A percentile compares a stretch with the other conserved stretches of the same genome.
These are phyloP conservation scores for Saposhnikovia divaricata DNA, from an alignment of 129 eudicot species.

Conservation along the genomic window DNA sequence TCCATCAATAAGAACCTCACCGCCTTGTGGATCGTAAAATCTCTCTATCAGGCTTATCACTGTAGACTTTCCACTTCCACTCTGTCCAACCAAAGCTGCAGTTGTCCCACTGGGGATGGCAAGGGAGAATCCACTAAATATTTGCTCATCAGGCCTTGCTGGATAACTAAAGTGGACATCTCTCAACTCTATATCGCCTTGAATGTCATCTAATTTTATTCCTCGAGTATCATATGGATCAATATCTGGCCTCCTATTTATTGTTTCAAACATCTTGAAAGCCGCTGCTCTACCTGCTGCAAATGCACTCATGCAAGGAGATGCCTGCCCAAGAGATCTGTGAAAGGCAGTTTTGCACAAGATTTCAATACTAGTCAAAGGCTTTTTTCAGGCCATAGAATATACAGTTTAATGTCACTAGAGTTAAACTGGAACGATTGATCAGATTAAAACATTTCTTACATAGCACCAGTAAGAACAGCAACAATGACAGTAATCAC, in stretches of 20 bases:
- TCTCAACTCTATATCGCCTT: slow-evolving; percentile 56
- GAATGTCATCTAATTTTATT: slow-evolving; percentile 41
- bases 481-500: slow-evolving; percentile 66
- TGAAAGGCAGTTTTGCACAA: not conserved
- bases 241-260: slow-evolving; percentile 62
- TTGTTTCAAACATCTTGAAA: slow-evolving; percentile 80
- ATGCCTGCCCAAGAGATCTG: slow-evolving; percentile 79
- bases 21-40: slow-evolving; percentile 78
- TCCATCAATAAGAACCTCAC: slow-evolving; percentile 66
- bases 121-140: slow-evolving; percentile 67
- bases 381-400: not conserved
- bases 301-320: slow-evolving; percentile 79
- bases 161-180: slow-evolving; percentile 66
- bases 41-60: slow-evolving; percentile 72
- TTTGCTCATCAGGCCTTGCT: slow-evolving; percentile 63
- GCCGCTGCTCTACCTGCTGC: slow-evolving; percentile 91
- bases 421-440: not conserved
- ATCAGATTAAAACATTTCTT: slow-evolving; percentile 13
- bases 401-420: not conserved
- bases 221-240: slow-evolving; percentile 61
- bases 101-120: slow-evolving; percentile 59
- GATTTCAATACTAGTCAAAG: not conserved
- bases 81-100: slow-evolving; percentile 82
- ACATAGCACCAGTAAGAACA: slow-evolving; percentile 77
- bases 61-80: slow-evolving; percentile 84